These are phyloP conservation scores for Microthlaspi erraticum DNA, from an alignment of 345 rosid genomes.

Conservation along the genomic window DNA sequence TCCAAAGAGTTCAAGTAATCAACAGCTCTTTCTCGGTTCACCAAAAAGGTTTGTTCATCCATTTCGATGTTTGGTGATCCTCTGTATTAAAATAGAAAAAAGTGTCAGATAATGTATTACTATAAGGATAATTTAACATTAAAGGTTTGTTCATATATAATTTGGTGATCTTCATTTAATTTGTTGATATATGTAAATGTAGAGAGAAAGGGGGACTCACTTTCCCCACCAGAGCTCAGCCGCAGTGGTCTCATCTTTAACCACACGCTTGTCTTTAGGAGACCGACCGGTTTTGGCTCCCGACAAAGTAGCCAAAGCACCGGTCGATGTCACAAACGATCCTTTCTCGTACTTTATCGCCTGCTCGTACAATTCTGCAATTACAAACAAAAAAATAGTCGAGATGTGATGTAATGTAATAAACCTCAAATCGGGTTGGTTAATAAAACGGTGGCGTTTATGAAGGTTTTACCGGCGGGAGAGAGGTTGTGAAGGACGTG, in stretches of 20 bases:
- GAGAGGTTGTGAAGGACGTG: conserved; percentile 95
- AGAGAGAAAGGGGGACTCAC: conserved; percentile 52
- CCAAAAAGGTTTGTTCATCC: conserved; percentile 97
- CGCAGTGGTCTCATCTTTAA: conserved; percentile 68
- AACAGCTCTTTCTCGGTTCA: conserved; percentile 97
- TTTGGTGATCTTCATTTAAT: conserved; percentile 3
- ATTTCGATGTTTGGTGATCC: conserved; percentile 99
- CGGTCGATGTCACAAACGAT: conserved; percentile 75
- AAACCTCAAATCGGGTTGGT: not conserved
- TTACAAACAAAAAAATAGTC: not conserved
- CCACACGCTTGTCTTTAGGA: conserved; percentile 94
- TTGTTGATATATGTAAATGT: not conserved
- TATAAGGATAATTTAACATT: no score
- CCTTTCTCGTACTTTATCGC: conserved; percentile 85
- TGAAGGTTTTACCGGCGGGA: conserved; percentile 70
- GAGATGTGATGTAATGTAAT: not conserved
- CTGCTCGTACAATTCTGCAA: conserved; percentile 82
- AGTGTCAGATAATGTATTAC: not conserved
- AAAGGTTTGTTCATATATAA: no score
- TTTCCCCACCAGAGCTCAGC: conserved; percentile 94
- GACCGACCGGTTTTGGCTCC: conserved; percentile 93
- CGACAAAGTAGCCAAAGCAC: conserved; percentile 86
- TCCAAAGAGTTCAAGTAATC: conserved; percentile 97
- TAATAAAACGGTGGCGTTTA: not conserved
- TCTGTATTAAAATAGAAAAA: conserved; percentile 44